Evolutionary conservation across 1,284 basidiomycete genomes (phyloP).

Genomic region (Moesziomyces parantarcticus): DNA sequence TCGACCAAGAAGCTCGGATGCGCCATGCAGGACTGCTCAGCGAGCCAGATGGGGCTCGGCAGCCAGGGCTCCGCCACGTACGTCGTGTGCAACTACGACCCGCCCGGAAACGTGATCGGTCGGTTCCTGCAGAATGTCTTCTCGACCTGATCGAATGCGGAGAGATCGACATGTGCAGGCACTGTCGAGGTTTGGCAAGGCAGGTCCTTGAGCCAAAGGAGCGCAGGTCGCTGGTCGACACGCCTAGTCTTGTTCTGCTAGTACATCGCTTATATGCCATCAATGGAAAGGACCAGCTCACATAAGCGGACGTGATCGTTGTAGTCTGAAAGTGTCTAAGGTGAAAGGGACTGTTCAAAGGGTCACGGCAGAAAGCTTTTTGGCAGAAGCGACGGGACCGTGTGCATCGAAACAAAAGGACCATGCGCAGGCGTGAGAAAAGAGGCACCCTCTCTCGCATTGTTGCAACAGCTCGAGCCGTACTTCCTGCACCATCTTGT

Average conservation of each 20-base stretch:
- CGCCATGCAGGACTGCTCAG: constrained; percentile 27
- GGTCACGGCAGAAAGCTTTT: no score
- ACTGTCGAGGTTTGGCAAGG: background rate
- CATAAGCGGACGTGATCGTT: no score
- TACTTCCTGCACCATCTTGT: no score
- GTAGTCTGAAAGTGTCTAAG: no score
- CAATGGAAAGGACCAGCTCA: no score
- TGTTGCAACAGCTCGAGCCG: background rate
- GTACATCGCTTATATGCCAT: background rate
- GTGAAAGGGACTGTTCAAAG: background rate
- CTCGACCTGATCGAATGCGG: constrained; percentile 1
- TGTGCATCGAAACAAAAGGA: background rate
- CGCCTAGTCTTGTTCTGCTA: background rate
- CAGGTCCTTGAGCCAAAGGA: background rate
- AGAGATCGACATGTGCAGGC: background rate
- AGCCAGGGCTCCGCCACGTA: constrained; percentile 5
- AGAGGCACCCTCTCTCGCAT: background rate
- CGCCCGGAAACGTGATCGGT: constrained; percentile 43
- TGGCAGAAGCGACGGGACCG: background rate
- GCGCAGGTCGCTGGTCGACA: background rate
- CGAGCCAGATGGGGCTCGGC: constrained; percentile 14
- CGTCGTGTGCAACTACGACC: constrained; percentile 51
- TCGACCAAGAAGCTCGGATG: constrained; percentile 30
- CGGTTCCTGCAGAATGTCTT: constrained; percentile 34
- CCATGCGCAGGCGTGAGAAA: background rate